Percentiles rank a stretch among this genome's conserved stretches.
phyloP scores from a whole-genome alignment of 1,139 yeast genomes.

The Taiozyma sp. region DNA sequence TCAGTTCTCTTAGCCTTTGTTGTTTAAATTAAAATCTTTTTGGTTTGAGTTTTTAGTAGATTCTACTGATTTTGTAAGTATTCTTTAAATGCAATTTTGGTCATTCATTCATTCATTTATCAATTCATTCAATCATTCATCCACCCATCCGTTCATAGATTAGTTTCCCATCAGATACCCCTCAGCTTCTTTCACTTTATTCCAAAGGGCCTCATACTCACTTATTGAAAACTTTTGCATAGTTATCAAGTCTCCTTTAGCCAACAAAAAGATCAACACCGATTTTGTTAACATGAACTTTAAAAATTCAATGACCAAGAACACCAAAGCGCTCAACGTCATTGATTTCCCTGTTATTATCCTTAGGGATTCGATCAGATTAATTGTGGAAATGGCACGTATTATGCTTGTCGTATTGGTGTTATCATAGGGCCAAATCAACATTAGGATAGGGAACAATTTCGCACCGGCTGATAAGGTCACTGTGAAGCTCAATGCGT shows the following conservation, averaged over 20 bases:
- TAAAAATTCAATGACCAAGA: constrained; percentile 21
- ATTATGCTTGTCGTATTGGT: constrained; percentile 58
- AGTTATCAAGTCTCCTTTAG: constrained; percentile 9
- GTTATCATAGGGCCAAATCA: constrained; percentile 94
- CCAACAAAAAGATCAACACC: constrained; percentile 21
- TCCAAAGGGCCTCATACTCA: constrained; percentile 1
- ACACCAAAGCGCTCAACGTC: constrained; percentile 27
- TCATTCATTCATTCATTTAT: not conserved
- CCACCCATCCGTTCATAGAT: not conserved
- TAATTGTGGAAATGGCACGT: constrained; percentile 55
- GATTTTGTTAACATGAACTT: constrained; percentile 24
- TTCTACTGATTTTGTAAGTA: not conserved
- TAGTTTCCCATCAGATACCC: not conserved
- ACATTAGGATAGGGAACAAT: constrained; percentile 86
- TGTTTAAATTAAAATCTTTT: not conserved
- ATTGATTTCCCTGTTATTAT: constrained; percentile 46
- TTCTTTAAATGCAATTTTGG: not conserved
- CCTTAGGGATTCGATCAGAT: constrained; percentile 59
- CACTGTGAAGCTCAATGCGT: constrained; percentile 56
- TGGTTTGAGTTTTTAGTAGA: not conserved
- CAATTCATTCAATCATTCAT: not conserved
- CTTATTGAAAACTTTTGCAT: not conserved
- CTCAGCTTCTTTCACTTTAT: not conserved
- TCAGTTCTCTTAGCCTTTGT: not conserved
- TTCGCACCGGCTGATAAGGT: constrained; percentile 73